Evolutionary conservation across 495 filamentous ascomycete species (phyloP).

Genomic region (Penicillium diatomitis): DNA sequence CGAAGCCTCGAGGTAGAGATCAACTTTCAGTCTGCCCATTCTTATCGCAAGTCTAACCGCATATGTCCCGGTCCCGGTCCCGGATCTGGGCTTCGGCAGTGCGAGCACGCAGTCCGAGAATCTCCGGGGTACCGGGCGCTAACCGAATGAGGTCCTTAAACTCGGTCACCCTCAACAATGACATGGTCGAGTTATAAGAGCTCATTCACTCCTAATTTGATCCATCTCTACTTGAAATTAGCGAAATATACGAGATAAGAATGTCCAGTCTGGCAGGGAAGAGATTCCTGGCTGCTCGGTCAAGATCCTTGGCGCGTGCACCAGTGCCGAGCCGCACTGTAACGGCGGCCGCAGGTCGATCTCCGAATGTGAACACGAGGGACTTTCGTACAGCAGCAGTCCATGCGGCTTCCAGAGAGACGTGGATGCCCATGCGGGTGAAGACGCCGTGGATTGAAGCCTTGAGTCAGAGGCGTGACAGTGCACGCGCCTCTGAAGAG

Average conservation of each 20-base stretch:
- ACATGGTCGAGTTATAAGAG: constrained; percentile 1
- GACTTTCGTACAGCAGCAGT: constrained; percentile 24
- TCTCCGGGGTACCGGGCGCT: constrained; percentile 10
- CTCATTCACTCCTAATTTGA: constrained; percentile 4
- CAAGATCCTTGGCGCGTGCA: constrained; percentile 4
- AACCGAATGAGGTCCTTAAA: constrained; percentile 8
- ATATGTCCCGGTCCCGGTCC: no score
- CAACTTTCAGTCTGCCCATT: no score
- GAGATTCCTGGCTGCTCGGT: constrained; percentile 7
- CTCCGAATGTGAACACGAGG: constrained; percentile 6
- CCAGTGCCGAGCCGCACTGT: constrained; percentile 9
- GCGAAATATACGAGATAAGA: not conserved
- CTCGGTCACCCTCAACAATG: constrained; percentile 7
- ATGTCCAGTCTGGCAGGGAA: constrained; percentile 17
- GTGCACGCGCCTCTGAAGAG: constrained; percentile 20
- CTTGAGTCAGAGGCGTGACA: constrained; percentile 41
- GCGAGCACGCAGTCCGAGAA: constrained; percentile 3
- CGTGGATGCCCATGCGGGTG: constrained; percentile 47
- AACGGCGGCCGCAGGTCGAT: constrained; percentile 5
- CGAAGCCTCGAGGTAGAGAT: no score
- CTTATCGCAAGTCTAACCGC: no score
- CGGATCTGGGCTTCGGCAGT: no score
- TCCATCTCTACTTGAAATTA: not conserved
- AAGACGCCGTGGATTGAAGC: constrained; percentile 66
- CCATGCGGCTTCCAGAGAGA: constrained; percentile 21